Evolutionary conservation across 257 asterid species (phyloP).

Genomic region (Orobanche coerulescens): DNA sequence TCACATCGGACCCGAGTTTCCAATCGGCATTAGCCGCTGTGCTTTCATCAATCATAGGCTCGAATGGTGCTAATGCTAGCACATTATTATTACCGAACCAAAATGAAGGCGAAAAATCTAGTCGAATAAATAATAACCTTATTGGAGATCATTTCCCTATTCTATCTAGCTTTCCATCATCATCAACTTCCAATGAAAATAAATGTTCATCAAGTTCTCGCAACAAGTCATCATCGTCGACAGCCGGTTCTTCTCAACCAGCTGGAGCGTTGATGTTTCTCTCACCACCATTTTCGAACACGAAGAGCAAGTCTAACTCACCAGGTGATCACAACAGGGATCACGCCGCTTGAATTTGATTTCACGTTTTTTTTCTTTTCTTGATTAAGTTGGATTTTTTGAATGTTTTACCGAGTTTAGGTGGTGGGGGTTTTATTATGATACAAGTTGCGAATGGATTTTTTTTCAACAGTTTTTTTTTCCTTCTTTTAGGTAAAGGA

Average conservation of each 20-base stretch:
- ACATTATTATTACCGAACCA: constrained; percentile 17
- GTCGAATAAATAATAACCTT: constrained; percentile 19
- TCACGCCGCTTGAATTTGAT: constrained; percentile 19
- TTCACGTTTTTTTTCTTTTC: not conserved
- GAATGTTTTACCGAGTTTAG: not conserved
- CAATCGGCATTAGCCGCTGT: constrained; percentile 92
- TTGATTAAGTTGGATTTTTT: not conserved
- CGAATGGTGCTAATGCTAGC: constrained; percentile 14
- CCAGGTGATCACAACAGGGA: constrained; percentile 31
- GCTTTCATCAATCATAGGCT: constrained; percentile 59
- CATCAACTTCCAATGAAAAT: constrained; percentile 40
- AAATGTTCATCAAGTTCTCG: constrained; percentile 32
- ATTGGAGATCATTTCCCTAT: constrained; percentile 38
- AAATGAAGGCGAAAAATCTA: constrained; percentile 28
- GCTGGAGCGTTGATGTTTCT: constrained; percentile 26
- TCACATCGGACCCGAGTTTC: constrained; percentile 75
- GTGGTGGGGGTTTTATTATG: not conserved
- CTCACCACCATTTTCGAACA: constrained; percentile 33
- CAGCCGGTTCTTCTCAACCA: constrained; percentile 27
- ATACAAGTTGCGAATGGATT: constrained; percentile 20
- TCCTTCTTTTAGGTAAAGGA: not conserved
- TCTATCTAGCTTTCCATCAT: constrained; percentile 55
- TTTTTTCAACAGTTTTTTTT: not conserved
- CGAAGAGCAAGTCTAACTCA: constrained; percentile 40
- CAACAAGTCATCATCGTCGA: constrained; percentile 25